These are phyloP conservation scores for Fagopyrum homotropicum DNA, from an alignment of 148 eudicot species.

Conservation along the genomic window DNA sequence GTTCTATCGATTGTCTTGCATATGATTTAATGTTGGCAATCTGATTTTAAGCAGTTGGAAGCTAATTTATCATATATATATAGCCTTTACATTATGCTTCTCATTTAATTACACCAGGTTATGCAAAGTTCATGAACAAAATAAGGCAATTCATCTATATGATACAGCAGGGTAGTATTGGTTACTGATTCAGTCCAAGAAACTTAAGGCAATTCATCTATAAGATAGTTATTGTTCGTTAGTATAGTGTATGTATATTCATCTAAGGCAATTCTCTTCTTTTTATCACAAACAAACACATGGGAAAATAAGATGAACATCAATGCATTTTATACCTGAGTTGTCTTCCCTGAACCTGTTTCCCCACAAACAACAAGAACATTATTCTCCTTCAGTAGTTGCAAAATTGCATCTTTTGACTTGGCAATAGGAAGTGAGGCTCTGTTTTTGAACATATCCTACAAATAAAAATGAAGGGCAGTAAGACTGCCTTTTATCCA, in stretches of 20 bases:
- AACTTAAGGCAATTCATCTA: too few species aligned
- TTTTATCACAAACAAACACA: not conserved
- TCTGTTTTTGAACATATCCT: conserved; percentile 79
- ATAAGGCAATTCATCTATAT: too few species aligned
- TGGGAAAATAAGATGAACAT: not conserved
- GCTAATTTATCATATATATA: too few species aligned
- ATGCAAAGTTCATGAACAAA: too few species aligned
- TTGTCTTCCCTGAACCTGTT: conserved; percentile 94
- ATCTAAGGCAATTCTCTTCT: not conserved
- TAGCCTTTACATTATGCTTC: too few species aligned
- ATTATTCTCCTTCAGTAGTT: conserved; percentile 51
- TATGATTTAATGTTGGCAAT: too few species aligned
- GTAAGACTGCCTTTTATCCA: not conserved
- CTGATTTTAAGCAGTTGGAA: too few species aligned
- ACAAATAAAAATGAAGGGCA: conserved; percentile 2
- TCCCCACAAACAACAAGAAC: conserved; percentile 91
- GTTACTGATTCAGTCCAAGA: too few species aligned
- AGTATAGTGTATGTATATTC: not conserved
- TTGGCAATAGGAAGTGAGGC: conserved; percentile 82
- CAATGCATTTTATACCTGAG: conserved; percentile 50
- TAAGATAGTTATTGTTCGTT: not conserved
- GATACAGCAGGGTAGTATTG: too few species aligned
- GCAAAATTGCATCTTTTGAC: conserved; percentile 58
- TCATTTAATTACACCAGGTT: too few species aligned
- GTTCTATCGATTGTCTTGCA: too few species aligned